Base-by-base conservation (phyloP, 106 monocot genomes). In the Amphibolis antarctica region DNA sequence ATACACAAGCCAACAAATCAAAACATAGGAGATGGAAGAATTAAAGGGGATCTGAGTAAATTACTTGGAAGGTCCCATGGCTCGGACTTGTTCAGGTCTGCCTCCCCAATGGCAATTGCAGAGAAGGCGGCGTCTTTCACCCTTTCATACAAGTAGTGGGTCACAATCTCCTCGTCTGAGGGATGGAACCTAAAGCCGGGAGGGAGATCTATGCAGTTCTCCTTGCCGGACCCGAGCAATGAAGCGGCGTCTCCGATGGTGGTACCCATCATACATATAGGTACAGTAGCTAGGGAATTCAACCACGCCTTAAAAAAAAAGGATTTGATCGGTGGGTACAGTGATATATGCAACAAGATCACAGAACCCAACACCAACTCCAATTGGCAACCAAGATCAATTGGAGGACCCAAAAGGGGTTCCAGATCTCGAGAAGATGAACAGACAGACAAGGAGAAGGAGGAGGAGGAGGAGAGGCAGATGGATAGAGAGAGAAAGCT, bases 131-230 rank as follows among this genome's bases (percentile, higher is more conserved):
- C 17, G 25, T 74, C 74, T 21, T 27, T 44, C 9, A 51, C 66
- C 56, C 73, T 81, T 60, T 31, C 64, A 50, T 28, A 27, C 28
- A 79, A 72, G 72, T 83, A 79, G 52, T 79, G 59, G 4, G 71
- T 69, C 24, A 83, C 72, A 43, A 83, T 68, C 75, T 83, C 83
- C 27, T 79, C 83, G 44, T 83, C 76, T 20, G 83, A 79, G 12
- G 79, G 79, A 27, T 76, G 76, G 66, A 83, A 83, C 46, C 83
- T 67, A 57, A 83, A 83, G 3, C 83, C 78, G 9, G 78, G 78
- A 21, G 78, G 78, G 9, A 78, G 59, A 24, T 78, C 62, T 44
- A 69, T 26, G 48, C 47, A n/a, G 10, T 46, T 59, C 17, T 59
- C 58, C n/a, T 27, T 55, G 44, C 21, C 22, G n/a, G 42, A 20